phyloP scores from a whole-genome alignment of 2,329 filamentous ascomycete genomes.

The Penicillium vulpinum region DNA sequence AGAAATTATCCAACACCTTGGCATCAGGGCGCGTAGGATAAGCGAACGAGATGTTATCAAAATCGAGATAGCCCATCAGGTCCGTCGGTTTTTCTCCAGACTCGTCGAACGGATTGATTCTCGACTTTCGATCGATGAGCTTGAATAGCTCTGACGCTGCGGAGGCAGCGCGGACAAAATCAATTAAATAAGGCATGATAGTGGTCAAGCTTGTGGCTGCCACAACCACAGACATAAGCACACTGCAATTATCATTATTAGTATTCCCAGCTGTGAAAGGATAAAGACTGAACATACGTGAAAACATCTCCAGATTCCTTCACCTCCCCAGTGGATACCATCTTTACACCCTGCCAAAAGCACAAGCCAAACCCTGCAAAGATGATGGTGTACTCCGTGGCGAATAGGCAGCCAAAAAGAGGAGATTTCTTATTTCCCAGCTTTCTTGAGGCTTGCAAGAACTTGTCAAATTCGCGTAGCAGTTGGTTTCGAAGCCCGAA shows the following conservation, averaged over 20 bases:
- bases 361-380: slow-evolving; percentile 15
- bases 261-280: neutral
- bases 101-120: slow-evolving; percentile 36
- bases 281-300: slow-evolving; percentile 13
- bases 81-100: slow-evolving; percentile 14
- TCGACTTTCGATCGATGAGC: slow-evolving; percentile 39
- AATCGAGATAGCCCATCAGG: slow-evolving; percentile 33
- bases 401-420: slow-evolving; percentile 22
- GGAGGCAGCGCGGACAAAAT: slow-evolving; percentile 43
- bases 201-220: slow-evolving; percentile 36
- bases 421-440: slow-evolving; percentile 20
- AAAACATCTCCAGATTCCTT: slow-evolving; percentile 29
- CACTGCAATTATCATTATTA: slow-evolving; percentile 12
- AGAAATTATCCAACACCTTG: slow-evolving; percentile 37
- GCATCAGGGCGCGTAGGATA: slow-evolving; percentile 44
- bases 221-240: slow-evolving; percentile 31
- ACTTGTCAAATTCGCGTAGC: slow-evolving; percentile 19
- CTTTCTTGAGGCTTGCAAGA: slow-evolving; percentile 14
- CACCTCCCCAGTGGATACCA: slow-evolving; percentile 33
- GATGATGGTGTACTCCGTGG: slow-evolving; percentile 15
- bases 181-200: slow-evolving; percentile 40
- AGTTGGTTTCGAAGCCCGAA: slow-evolving; percentile 22
- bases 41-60: slow-evolving; percentile 43
- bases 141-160: slow-evolving; percentile 44
- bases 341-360: slow-evolving; percentile 40